Evolutionary conservation across 2,329 filamentous ascomycete genomes (phyloP), one percentile per base, ranked within the genome.

Genomic region (Geosmithia putterillii): DNA sequence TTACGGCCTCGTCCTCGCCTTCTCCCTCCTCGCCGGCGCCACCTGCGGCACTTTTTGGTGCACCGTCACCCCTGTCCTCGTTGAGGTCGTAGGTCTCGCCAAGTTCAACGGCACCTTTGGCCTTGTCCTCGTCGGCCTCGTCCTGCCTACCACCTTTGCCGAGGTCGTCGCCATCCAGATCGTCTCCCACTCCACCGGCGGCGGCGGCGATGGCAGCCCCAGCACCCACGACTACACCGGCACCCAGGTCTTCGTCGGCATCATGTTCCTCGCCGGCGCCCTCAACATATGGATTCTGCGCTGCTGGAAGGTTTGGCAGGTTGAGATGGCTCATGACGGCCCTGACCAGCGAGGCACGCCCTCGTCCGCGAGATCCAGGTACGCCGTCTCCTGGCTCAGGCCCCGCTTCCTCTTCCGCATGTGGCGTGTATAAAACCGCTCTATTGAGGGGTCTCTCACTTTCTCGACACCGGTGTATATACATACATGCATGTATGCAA

Each of bases 31-130:
- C 5, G 70, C 70, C 2, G 79, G 79, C 3, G 65, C 65, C 2
- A 68, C 80, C 2, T 70, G 73, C 3, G 78, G 79, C 0, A 79
- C 73, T 0, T 81, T 74, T 56, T 82, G 78, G 59, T 59, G 63
- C n/a, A 73, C 74, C 10, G 67, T 76, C 15, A 73, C 69, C 0
- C 77, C 78, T 0, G 70, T 82, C 1, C 65, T 71, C 6, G 73
- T 70, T 0, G 79, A 83, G 52, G 68, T 82, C 3, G 70, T 81
- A 23, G 78, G 79, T 0, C 53, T 83, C 14, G 64, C 62, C 45
- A 67, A 77, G 45, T 58, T 81, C 0, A 73, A 75, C 2, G 67
- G 69, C 38, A 73, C 70, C 1, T 59, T 83, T 45, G 73, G 67
- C 45, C 68, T 80, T 36, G 73, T 71, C 7, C 81, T 77, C 73